phyloP scores from a whole-genome alignment of 2,329 filamentous ascomycete species.

The Exutisphaerella laricina region DNA sequence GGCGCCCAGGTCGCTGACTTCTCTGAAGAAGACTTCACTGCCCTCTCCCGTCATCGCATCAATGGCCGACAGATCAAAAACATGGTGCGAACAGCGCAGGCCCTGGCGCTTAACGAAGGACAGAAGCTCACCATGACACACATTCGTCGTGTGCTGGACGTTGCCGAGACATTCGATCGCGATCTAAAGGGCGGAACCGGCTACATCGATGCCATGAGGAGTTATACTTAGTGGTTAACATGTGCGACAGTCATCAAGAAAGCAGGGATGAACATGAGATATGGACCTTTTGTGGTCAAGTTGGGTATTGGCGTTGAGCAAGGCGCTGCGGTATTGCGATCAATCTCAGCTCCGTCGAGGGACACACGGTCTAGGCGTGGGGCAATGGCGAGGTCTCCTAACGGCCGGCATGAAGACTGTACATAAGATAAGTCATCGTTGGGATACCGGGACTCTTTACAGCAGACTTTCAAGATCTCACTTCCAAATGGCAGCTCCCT shows the following conservation, averaged over 20 bases:
- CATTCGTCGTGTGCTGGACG: constrained; percentile 75
- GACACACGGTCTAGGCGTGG: too few species aligned
- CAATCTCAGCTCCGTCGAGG: too few species aligned
- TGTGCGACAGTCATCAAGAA: neutral
- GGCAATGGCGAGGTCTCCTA: neutral
- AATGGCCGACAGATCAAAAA: constrained; percentile 82
- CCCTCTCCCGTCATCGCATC: constrained; percentile 61
- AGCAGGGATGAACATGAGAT: neutral
- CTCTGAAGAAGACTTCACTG: constrained; percentile 60
- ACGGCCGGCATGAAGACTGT: neutral
- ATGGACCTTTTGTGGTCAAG: neutral
- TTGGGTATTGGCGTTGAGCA: too few species aligned
- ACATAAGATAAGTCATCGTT: constrained; percentile 1
- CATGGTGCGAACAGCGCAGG: constrained; percentile 74
- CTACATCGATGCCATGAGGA: constrained; percentile 78
- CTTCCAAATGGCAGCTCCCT: too few species aligned
- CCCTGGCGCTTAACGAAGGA: constrained; percentile 70
- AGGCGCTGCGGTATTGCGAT: too few species aligned
- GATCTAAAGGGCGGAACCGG: constrained; percentile 77
- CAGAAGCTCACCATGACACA: constrained; percentile 70
- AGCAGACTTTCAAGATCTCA: too few species aligned
- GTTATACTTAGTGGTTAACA: constrained; percentile 51
- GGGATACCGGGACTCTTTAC: too few species aligned
- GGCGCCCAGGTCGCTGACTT: constrained; percentile 57
- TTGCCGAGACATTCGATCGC: constrained; percentile 74